Percentiles rank a stretch among this genome's conserved stretches.
These are phyloP conservation scores for Tinospora cordifolia DNA, from an alignment of 164 flowering plant species.

Conservation along the genomic window DNA sequence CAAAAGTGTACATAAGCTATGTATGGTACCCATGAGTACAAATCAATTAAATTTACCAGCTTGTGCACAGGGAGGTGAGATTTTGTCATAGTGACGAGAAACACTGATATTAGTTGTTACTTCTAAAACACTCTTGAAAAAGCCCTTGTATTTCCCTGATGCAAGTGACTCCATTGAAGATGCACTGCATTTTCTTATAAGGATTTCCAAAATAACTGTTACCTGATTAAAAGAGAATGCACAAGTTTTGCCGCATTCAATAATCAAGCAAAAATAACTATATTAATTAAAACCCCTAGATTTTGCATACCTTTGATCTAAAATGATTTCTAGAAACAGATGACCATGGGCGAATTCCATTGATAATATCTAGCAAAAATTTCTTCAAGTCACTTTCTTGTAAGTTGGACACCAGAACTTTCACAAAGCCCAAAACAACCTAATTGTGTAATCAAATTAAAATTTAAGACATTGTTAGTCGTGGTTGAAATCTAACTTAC, in stretches of 20 bases:
- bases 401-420: slow-evolving; percentile 76
- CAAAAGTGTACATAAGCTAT: too few species aligned
- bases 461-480: not conserved
- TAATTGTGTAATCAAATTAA: slow-evolving; percentile 26
- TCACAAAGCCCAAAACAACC: slow-evolving; percentile 86
- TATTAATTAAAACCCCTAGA: not conserved
- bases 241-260: not conserved
- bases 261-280: not conserved
- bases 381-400: slow-evolving; percentile 54
- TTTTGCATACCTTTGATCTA: slow-evolving; percentile 52
- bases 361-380: slow-evolving; percentile 43
- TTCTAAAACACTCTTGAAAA: slow-evolving; percentile 54
- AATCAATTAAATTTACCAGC: too few species aligned
- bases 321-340: slow-evolving; percentile 79
- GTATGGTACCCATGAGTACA: too few species aligned
- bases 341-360: slow-evolving; percentile 76
- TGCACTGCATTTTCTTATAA: slow-evolving; percentile 73
- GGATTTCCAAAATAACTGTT: slow-evolving; percentile 69
- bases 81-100: too few species aligned
- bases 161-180: slow-evolving; percentile 38
- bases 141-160: slow-evolving; percentile 55
- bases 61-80: too few species aligned
- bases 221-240: slow-evolving; percentile 37
- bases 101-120: too few species aligned
- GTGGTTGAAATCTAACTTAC: not conserved